phyloP scores from a whole-genome alignment of 345 rosid genomes.

The Jatropha curcas region DNA sequence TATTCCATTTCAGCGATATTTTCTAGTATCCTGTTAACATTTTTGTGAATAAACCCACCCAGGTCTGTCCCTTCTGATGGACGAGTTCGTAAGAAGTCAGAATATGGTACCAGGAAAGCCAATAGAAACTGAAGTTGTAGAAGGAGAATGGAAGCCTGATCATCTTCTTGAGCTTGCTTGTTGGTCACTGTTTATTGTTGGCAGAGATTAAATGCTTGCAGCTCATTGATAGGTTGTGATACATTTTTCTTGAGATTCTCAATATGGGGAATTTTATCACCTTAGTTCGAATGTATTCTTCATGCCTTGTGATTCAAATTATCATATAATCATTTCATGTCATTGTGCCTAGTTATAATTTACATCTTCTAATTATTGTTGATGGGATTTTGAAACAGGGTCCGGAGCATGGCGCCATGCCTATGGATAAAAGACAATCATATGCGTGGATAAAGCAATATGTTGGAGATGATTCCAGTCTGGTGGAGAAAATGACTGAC shows the following conservation, averaged over 20 bases:
- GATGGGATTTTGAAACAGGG: constrained; percentile 15
- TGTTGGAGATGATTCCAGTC: constrained; percentile 15
- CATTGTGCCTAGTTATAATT: too few relatives aligned
- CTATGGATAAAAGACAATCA: neutral
- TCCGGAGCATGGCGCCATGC: neutral
- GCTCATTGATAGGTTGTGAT: neutral
- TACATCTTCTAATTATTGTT: neutral
- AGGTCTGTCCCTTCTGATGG: too few relatives aligned
- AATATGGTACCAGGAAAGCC: too few relatives aligned
- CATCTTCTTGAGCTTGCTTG: too few relatives aligned
- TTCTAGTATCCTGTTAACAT: too few relatives aligned
- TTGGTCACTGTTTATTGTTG: neutral
- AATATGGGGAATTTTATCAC: neutral
- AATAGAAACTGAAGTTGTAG: too few relatives aligned
- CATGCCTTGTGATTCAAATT: neutral
- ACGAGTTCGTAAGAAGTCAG: too few relatives aligned
- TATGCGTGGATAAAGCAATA: neutral
- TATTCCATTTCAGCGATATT: too few relatives aligned
- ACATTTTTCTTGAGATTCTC: neutral
- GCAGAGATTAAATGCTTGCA: neutral
- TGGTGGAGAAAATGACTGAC: constrained; percentile 19
- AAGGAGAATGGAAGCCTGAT: too few relatives aligned
- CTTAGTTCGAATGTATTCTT: neutral
- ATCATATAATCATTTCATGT: neutral
- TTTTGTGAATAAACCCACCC: too few relatives aligned